These are phyloP conservation scores for Collybiopsis luxurians DNA, from an alignment of 768 basidiomycete species.

Conservation along the genomic window DNA sequence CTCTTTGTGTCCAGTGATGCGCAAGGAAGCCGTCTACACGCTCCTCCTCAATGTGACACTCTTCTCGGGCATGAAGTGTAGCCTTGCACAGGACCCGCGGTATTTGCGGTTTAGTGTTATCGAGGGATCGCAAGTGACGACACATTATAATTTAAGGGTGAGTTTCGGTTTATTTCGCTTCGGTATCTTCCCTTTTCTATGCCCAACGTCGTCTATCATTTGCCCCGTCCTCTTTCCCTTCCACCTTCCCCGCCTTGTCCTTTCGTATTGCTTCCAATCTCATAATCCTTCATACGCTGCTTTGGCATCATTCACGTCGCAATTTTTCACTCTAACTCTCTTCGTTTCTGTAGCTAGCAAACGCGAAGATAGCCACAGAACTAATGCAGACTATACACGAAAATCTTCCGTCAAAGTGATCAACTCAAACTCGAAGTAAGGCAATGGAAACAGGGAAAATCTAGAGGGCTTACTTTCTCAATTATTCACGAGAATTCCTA, in stretches of 20 bases:
- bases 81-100: conserved; percentile 71
- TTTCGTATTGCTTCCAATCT: too few species aligned
- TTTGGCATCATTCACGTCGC: too few species aligned
- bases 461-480: too few species aligned
- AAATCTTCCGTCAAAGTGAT: conserved; percentile 35
- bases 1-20: conserved; percentile 60
- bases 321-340: too few species aligned
- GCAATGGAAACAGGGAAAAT: too few species aligned
- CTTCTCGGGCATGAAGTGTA: conserved; percentile 76
- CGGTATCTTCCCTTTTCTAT: too few species aligned
- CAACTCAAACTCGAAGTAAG: too few species aligned
- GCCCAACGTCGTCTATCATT: conserved; percentile 6
- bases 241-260: too few species aligned
- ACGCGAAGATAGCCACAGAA: conserved; percentile 68
- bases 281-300: too few species aligned
- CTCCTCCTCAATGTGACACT: conserved; percentile 72
- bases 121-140: conserved; percentile 48
- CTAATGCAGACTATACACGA: conserved; percentile 56
- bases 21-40: conserved; percentile 80
- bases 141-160: conserved; percentile 78
- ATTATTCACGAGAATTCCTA: too few species aligned
- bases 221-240: conserved; percentile 1
- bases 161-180: conserved; percentile 20
- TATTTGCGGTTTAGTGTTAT: conserved; percentile 77
- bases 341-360: conserved; percentile 53